These are phyloP conservation scores for Paramarasmius palmivorus DNA, from an alignment of 1,284 basidiomycete genomes.

Conservation along the genomic window DNA sequence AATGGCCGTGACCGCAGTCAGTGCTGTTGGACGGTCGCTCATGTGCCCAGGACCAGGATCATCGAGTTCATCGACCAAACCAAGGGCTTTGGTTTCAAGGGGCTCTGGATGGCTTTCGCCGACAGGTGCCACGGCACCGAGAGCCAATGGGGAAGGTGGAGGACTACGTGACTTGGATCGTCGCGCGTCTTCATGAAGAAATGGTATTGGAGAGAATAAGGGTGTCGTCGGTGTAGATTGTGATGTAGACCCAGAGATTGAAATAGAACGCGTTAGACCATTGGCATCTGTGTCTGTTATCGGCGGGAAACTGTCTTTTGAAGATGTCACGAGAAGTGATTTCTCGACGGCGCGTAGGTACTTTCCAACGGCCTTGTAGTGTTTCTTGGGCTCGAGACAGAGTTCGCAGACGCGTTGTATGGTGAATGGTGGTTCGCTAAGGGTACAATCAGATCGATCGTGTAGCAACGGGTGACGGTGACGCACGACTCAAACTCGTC, in stretches of 20 bases:
- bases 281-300: constrained; percentile 43
- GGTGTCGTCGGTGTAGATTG: constrained; percentile 69
- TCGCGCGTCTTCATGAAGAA: constrained; percentile 76
- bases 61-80: constrained; percentile 80
- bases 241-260: constrained; percentile 41
- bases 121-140: constrained; percentile 36
- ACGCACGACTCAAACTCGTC: constrained; percentile 79
- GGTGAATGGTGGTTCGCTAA: constrained; percentile 82
- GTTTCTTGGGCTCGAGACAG: constrained; percentile 65
- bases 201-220: constrained; percentile 82
- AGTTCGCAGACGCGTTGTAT: constrained; percentile 91
- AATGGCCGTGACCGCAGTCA: constrained; percentile 64
- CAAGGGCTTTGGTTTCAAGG: constrained; percentile 53
- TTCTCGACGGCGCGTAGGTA: constrained; percentile 90
- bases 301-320: constrained; percentile 68
- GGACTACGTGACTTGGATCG: constrained; percentile 75
- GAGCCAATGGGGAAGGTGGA: constrained; percentile 67
- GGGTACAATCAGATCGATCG: constrained; percentile 9
- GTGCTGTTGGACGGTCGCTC: constrained; percentile 73
- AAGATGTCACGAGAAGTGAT: constrained; percentile 83
- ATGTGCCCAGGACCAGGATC: constrained; percentile 80
- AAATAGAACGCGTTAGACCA: constrained; percentile 39
- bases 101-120: constrained; percentile 31
- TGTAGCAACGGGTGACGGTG: constrained; percentile 12
- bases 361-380: constrained; percentile 84